Evolutionary conservation across 2,329 filamentous ascomycete genomes (phyloP), one percentile per base, ranked within the genome.

Genomic region (Sphaceloma murrayae): DNA sequence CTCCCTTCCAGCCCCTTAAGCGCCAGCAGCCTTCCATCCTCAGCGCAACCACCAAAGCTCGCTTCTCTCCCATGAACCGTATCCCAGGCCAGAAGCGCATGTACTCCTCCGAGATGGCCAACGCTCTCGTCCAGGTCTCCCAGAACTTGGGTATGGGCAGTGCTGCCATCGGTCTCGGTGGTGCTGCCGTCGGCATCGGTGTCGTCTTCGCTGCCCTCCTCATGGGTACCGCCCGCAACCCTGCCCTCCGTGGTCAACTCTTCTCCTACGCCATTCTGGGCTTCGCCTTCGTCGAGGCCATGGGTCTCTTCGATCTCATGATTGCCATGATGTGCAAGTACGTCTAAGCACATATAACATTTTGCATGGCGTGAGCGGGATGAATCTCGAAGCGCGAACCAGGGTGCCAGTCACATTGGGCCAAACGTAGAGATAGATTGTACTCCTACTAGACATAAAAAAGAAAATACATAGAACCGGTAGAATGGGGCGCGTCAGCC

Each of bases 211-310:
- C 82, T 66, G 80, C 84, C 63, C 84, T 93, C 67, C 77, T 93
- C 65, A 80, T 84, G 71, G 80, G 80, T 73, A 85, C 91, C 68
- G 84, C 85, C 75, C 85, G 85, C 75, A 94, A 94, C 84, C 85
- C 85, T 64, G 83, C 82, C 65, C 84, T 93, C 74, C 82, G 85
- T 74, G 85, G 85, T 68, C 86, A 93, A 79, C 85, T 94, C 65
- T 94, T 91, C 83, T 85, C 83, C 59, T 89, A 91, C 74, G 85
- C 85, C 78, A 89, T 91, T 83, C 75, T 91, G 66, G 85, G 85
- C 75, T 91, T 91, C 75, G 85, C 85, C 67, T 91, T 91, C 81
- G 85, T 88, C 70, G 85, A 91, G 70, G 85, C 85, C 73, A 86
- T 85, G 61, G 82, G 82, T 82, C 79, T 85, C 65, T 85, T 85